phyloP scores from a whole-genome alignment of 2,329 filamentous ascomycete species.

The Simplicillium aogashimaense region DNA sequence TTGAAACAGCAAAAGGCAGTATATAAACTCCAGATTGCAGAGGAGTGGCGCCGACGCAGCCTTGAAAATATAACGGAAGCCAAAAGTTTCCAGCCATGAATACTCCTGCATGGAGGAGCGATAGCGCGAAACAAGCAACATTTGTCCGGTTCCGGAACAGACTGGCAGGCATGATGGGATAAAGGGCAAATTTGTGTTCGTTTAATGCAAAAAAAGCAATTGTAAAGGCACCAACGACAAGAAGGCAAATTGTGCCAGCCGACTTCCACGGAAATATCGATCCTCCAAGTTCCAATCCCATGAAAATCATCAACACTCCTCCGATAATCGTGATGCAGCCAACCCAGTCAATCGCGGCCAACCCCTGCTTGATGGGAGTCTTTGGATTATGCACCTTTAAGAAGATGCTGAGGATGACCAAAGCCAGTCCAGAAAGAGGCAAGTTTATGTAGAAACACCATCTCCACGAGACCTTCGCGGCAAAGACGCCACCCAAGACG shows the following conservation, averaged over 20 bases:
- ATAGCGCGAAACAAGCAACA: slow-evolving; percentile 52
- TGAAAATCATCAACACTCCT: slow-evolving; percentile 74
- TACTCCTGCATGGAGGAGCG: slow-evolving; percentile 64
- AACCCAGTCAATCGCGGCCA: slow-evolving; percentile 52
- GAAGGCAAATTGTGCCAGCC: slow-evolving; percentile 62
- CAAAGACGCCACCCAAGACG: slow-evolving; percentile 57
- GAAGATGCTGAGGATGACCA: slow-evolving; percentile 46
- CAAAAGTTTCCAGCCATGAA: slow-evolving; percentile 74
- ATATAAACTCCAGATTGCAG: slow-evolving; percentile 66
- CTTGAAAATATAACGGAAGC: slow-evolving; percentile 77
- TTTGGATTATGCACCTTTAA: slow-evolving; percentile 59
- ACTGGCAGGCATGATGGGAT: slow-evolving; percentile 66
- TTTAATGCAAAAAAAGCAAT: slow-evolving; percentile 58
- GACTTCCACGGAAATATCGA: slow-evolving; percentile 66
- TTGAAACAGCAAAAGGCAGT: slow-evolving; percentile 39
- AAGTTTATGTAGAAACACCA: slow-evolving; percentile 63
- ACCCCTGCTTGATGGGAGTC: slow-evolving; percentile 50
- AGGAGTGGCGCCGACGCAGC: slow-evolving; percentile 56
- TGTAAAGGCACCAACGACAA: slow-evolving; percentile 60
- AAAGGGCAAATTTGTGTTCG: slow-evolving; percentile 63
- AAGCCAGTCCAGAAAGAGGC: slow-evolving; percentile 32
- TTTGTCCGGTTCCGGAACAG: slow-evolving; percentile 63
- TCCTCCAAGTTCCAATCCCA: slow-evolving; percentile 78
- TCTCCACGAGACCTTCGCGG: slow-evolving; percentile 51
- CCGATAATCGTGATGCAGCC: slow-evolving; percentile 54